These are phyloP conservation scores for Misopates orontium DNA, from an alignment of 257 asterid species.

Conservation along the genomic window DNA sequence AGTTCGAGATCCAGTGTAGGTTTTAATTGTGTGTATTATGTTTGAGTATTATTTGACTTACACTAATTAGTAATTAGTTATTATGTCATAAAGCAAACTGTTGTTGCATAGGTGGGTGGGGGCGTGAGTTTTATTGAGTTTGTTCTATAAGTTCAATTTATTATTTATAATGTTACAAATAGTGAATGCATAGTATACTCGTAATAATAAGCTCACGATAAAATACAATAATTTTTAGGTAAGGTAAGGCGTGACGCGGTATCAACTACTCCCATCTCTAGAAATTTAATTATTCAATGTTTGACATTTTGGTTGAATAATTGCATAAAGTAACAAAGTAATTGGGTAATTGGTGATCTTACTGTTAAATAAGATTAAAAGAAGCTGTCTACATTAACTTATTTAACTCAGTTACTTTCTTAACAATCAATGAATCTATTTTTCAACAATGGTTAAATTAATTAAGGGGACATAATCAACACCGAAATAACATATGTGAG, in stretches of 20 bases:
- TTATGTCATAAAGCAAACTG: not conserved
- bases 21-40: too few relatives aligned
- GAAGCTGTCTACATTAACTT: too few relatives aligned
- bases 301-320: not conserved
- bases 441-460: too few relatives aligned
- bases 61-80: conserved; percentile 7
- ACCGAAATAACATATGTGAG: too few relatives aligned
- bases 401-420: too few relatives aligned
- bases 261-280: not conserved
- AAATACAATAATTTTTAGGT: not conserved
- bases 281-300: not conserved
- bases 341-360: too few relatives aligned
- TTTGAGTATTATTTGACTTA: conserved; percentile 15
- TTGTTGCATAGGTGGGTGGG: not conserved
- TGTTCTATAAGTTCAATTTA: conserved; percentile 8
- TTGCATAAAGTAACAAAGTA: not conserved
- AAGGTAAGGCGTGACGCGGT: conserved; percentile 1
- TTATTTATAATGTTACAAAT: not conserved
- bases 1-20: too few relatives aligned
- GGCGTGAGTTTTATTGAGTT: not conserved
- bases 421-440: too few relatives aligned
- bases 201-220: conserved; percentile 5
- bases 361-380: too few relatives aligned
- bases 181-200: not conserved
- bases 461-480: too few relatives aligned